A percentile compares a stretch with the other conserved stretches of the same genome.
phyloP scores from a whole-genome alignment of 805 yeast genomes.

The Scheffersomyces coipomensis region DNA sequence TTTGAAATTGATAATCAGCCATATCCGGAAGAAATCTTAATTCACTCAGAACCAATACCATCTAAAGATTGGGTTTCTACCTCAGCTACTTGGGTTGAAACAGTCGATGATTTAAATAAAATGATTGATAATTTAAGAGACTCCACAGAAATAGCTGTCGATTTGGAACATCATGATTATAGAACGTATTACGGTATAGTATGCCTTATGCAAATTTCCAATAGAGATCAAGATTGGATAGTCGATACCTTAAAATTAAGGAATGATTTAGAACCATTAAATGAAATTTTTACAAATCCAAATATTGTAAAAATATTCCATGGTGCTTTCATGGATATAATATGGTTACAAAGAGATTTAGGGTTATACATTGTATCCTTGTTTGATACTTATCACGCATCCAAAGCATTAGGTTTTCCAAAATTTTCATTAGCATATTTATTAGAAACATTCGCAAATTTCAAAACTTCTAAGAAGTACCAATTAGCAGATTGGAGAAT shows the following conservation, averaged over 20 bases:
- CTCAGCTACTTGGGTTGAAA: slow-evolving; percentile 71
- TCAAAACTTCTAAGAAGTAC: slow-evolving; percentile 88
- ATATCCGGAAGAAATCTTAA: slow-evolving; percentile 60
- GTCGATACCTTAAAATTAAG: slow-evolving; percentile 81
- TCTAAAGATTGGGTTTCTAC: slow-evolving; percentile 65
- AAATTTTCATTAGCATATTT: slow-evolving; percentile 82
- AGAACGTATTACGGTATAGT: slow-evolving; percentile 89
- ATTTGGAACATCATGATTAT: slow-evolving; percentile 93
- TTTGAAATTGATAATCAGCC: slow-evolving; percentile 68
- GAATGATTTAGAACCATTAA: slow-evolving; percentile 65
- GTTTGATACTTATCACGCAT: slow-evolving; percentile 92
- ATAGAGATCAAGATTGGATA: slow-evolving; percentile 77
- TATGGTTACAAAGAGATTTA: slow-evolving; percentile 94
- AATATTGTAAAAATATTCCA: slow-evolving; percentile 82
- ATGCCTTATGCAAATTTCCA: slow-evolving; percentile 89
- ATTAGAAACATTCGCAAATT: slow-evolving; percentile 74
- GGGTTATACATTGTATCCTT: slow-evolving; percentile 87
- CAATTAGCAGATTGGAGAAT: slow-evolving; percentile 97
- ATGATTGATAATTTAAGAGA: slow-evolving; percentile 55
- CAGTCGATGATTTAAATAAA: slow-evolving; percentile 44
- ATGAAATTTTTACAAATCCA: slow-evolving; percentile 80
- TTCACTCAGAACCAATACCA: slow-evolving; percentile 40
- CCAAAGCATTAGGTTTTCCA: slow-evolving; percentile 75
- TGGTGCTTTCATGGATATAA: slow-evolving; percentile 95
- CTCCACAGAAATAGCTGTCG: slow-evolving; percentile 77